Conservation (phyloP, 176 grass and related monocot species). For the Phoenix dactylifera region DNA sequence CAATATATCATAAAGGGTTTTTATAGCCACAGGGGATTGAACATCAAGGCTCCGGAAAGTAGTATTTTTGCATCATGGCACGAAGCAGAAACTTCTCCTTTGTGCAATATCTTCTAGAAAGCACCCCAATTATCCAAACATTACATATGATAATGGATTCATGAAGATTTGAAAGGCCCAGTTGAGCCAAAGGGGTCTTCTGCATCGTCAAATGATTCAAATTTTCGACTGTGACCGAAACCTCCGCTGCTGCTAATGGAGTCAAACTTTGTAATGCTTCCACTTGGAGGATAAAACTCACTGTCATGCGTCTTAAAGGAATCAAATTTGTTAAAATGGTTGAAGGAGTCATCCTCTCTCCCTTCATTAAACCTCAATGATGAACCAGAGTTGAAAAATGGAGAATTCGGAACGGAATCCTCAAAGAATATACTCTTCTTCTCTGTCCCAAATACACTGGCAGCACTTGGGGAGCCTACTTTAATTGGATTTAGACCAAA, state of each 20-base stretch:
- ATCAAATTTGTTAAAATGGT: conserved; percentile 72
- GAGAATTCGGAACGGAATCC: conserved; percentile 91
- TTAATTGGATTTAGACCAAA: conserved; percentile 43
- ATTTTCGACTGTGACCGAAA: conserved; percentile 42
- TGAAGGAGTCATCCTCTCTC: conserved; percentile 14
- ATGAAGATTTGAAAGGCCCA: conserved; percentile 84
- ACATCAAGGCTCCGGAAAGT: too few species aligned
- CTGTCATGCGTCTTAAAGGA: conserved; percentile 84
- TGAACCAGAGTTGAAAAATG: conserved; percentile 66
- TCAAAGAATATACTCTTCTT: conserved; percentile 79
- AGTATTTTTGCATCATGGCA: too few species aligned
- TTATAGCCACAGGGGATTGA: too few species aligned
- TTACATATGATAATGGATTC: conserved; percentile 38
- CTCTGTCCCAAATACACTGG: conserved; percentile 41
- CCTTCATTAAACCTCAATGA: conserved; percentile 57
- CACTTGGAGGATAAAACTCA: conserved; percentile 50
- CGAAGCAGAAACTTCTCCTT: too few species aligned
- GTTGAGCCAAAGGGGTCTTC: conserved; percentile 90
- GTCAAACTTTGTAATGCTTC: conserved; percentile 66
- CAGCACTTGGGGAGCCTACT: conserved; percentile 52
- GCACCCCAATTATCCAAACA: conserved; percentile 36
- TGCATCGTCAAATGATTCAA: conserved; percentile 87
- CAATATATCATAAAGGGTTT: too few species aligned
- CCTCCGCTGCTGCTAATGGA: conserved; percentile 52
- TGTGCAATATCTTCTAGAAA: conserved; percentile 1